Evolutionary conservation across 202 grass and related monocot species (phyloP).

Genomic region (Saccharum hybrid): DNA sequence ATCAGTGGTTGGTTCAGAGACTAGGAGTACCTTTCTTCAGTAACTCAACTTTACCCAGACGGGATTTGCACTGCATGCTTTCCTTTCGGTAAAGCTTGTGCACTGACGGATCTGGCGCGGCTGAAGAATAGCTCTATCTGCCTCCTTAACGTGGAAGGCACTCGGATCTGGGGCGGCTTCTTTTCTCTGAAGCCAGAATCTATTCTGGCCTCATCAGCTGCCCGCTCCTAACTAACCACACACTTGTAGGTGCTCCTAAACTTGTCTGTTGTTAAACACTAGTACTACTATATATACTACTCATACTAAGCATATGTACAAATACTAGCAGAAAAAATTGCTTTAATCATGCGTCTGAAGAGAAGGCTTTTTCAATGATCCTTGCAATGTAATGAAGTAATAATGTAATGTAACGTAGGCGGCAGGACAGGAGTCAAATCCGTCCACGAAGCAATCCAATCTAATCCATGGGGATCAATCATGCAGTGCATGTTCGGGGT

Average conservation of each 20-base stretch:
- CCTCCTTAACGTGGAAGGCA: conserved; percentile 56
- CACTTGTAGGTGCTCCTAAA: background rate
- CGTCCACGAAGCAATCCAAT: conserved; percentile 13
- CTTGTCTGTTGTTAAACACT: background rate
- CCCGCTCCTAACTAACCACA: conserved; percentile 19
- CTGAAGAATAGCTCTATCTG: conserved; percentile 18
- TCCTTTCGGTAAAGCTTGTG: conserved; percentile 37
- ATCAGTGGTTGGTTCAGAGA: background rate
- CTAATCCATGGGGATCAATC: background rate
- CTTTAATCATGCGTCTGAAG: conserved; percentile 22
- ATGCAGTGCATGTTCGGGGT: conserved; percentile 19
- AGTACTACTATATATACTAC: background rate
- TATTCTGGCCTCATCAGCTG: conserved; percentile 1
- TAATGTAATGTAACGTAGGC: background rate
- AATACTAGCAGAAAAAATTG: background rate
- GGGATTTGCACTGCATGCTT: background rate
- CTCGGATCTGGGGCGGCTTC: background rate
- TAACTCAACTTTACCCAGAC: background rate
- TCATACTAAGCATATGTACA: background rate
- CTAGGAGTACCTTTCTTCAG: background rate
- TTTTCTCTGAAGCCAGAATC: background rate
- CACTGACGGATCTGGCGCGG: conserved; percentile 34
- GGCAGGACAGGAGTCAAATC: conserved; percentile 34
- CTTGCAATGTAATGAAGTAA: background rate
- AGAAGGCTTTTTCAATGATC: background rate